phyloP scores from a whole-genome alignment of 1,284 basidiomycete species.

The Porogramme epimiltina region DNA sequence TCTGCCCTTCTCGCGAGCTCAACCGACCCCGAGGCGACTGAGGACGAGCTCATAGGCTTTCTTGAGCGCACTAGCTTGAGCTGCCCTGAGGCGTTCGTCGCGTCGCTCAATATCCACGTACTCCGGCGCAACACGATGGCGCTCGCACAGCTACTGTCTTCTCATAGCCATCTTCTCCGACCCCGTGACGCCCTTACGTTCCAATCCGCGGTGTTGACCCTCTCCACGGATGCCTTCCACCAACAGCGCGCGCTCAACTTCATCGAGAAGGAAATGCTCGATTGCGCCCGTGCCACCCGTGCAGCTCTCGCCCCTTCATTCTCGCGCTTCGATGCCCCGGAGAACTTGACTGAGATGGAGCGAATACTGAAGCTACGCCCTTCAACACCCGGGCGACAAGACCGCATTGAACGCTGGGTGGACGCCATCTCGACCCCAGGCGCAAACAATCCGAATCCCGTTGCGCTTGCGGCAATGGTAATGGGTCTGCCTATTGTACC shows the following conservation, averaged over 20 bases:
- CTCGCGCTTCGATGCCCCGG: conserved; percentile 43
- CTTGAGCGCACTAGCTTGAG: conserved; percentile 43
- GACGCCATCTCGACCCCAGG: conserved; percentile 48
- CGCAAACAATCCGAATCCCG: conserved; percentile 42
- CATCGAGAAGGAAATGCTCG: conserved; percentile 52
- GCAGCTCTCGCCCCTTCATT: conserved; percentile 47
- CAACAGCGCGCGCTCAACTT: conserved; percentile 41
- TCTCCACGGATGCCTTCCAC: conserved; percentile 35
- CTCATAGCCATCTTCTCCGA: conserved; percentile 55
- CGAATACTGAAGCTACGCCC: conserved; percentile 46
- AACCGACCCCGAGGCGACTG: conserved; percentile 29
- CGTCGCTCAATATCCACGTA: conserved; percentile 54
- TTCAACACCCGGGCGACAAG: conserved; percentile 39
- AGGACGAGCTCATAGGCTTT: conserved; percentile 38
- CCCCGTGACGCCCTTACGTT: conserved; percentile 50
- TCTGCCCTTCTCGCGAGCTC: conserved; percentile 42
- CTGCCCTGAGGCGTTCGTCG: conserved; percentile 52
- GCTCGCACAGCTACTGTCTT: conserved; percentile 44
- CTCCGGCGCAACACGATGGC: conserved; percentile 34
- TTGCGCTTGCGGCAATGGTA: conserved; percentile 69
- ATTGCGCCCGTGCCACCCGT: conserved; percentile 43
- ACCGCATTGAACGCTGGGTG: conserved; percentile 55
- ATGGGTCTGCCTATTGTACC: conserved; percentile 57
- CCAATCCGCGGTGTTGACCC: conserved; percentile 44
- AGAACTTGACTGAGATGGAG: conserved; percentile 40